Percentiles rank a stretch among this genome's conserved stretches.
phyloP scores from a whole-genome alignment of 2,329 filamentous ascomycete species.

The Sphaceloma murrayae region DNA sequence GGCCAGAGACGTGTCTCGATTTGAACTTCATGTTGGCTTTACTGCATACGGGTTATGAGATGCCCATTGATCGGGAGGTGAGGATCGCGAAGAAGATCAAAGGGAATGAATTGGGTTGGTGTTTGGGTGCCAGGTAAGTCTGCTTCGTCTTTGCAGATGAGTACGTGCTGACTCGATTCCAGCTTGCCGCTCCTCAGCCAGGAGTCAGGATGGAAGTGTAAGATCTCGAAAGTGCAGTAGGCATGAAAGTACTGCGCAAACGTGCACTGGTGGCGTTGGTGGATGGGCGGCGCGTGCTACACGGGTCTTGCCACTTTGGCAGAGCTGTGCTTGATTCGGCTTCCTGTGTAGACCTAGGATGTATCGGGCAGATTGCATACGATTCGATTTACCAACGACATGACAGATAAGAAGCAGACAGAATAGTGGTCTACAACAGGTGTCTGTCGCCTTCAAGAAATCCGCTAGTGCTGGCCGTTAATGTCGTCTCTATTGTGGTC shows the following conservation, averaged over 20 bases:
- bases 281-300: background rate
- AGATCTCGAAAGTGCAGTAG: constrained; percentile 57
- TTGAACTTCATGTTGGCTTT: constrained; percentile 93
- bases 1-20: constrained; percentile 89
- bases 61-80: constrained; percentile 92
- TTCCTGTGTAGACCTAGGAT: background rate
- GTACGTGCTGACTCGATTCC: constrained; percentile 31
- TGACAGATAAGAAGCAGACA: no score
- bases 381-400: no score
- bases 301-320: no score
- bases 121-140: constrained; percentile 82
- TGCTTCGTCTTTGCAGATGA: constrained; percentile 12
- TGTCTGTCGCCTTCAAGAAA: no score
- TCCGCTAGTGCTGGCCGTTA: no score
- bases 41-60: constrained; percentile 91
- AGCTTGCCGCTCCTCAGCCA: constrained; percentile 76
- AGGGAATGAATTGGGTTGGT: constrained; percentile 94
- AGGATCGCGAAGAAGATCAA: constrained; percentile 99
- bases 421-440: no score
- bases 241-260: background rate
- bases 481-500: no score
- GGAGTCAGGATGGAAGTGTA: constrained; percentile 83
- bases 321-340: no score
- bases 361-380: constrained; percentile 13
- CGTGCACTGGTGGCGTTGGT: background rate